Evolutionary conservation across 768 basidiomycete genomes (phyloP).

Genomic region (Paxillus rubicundulus): DNA sequence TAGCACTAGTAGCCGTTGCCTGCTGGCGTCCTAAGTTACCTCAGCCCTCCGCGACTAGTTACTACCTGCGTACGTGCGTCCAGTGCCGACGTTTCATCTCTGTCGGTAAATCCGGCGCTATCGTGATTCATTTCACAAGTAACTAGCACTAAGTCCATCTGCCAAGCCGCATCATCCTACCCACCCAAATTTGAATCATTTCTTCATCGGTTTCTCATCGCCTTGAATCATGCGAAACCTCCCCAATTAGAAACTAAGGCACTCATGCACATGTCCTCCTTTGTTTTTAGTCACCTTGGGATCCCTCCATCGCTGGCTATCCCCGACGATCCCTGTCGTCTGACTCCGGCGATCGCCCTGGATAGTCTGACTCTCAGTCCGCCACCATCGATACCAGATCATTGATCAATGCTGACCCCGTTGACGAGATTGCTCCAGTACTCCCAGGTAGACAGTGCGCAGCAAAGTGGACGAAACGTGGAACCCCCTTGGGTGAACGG

Average conservation of each 20-base stretch:
- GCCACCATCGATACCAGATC: conserved; percentile 18
- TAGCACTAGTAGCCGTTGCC: too few relatives aligned
- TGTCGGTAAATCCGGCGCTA: neutral
- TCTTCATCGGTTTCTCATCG: neutral
- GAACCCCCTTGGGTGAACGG: neutral
- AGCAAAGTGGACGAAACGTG: too few relatives aligned
- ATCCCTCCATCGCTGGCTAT: conserved; percentile 18
- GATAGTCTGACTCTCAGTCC: neutral
- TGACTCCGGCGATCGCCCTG: conserved; percentile 11
- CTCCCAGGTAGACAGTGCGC: too few relatives aligned
- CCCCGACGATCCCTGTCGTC: conserved; percentile 14
- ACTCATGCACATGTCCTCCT: conserved; percentile 1
- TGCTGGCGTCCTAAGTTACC: too few relatives aligned
- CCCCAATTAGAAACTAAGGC: conserved; percentile 21
- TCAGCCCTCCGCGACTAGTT: neutral
- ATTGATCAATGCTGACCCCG: neutral
- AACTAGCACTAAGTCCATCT: neutral
- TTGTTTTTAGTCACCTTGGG: neutral
- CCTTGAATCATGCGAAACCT: neutral
- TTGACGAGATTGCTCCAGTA: neutral
- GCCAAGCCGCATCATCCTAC: neutral
- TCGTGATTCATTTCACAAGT: neutral
- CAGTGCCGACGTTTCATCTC: conserved; percentile 6
- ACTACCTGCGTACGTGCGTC: conserved; percentile 10
- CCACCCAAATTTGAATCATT: neutral